phyloP scores from a whole-genome alignment of 192 early-diverging fungal species.

The Linnemannia schmuckeri region DNA sequence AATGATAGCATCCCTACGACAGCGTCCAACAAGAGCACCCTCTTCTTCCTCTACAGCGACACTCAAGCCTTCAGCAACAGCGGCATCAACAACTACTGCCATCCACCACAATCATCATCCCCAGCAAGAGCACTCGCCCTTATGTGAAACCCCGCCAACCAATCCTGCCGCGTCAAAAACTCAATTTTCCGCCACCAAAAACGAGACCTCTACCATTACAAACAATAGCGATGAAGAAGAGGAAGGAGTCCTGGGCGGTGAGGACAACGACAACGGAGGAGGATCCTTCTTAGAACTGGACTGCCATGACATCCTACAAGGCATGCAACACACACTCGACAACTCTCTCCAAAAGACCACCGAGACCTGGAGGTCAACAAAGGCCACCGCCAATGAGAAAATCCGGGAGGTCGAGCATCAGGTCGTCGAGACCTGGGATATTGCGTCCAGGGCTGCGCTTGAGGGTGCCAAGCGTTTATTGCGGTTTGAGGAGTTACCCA shows the following conservation, averaged over 20 bases:
- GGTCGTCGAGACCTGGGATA: constrained; percentile 61
- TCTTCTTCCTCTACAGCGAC: constrained; percentile 14
- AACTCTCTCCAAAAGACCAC: constrained; percentile 20
- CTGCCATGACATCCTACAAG: constrained; percentile 14
- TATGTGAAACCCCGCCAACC: not conserved
- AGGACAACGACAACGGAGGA: not conserved
- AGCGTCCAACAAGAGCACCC: constrained; percentile 18
- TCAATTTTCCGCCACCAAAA: constrained; percentile 1
- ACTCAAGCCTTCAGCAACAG: not conserved
- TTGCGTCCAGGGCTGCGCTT: constrained; percentile 59
- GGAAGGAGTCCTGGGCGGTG: not conserved
- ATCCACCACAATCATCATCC: not conserved
- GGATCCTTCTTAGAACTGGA: constrained; percentile 43
- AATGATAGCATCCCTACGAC: constrained; percentile 47
- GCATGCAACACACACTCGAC: constrained; percentile 20
- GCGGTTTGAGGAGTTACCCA: constrained; percentile 66
- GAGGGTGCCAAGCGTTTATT: constrained; percentile 65
- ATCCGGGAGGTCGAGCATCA: constrained; percentile 62
- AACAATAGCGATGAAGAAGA: not conserved
- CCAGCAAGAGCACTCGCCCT: not conserved
- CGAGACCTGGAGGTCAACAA: constrained; percentile 58
- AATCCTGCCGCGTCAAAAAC: not conserved
- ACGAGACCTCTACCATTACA: not conserved
- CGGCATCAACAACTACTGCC: constrained; percentile 3
- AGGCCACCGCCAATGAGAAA: constrained; percentile 58